phyloP scores from a whole-genome alignment of 2,329 filamentous ascomycete genomes.

The Gnomoniopsis smithogilvyi region DNA sequence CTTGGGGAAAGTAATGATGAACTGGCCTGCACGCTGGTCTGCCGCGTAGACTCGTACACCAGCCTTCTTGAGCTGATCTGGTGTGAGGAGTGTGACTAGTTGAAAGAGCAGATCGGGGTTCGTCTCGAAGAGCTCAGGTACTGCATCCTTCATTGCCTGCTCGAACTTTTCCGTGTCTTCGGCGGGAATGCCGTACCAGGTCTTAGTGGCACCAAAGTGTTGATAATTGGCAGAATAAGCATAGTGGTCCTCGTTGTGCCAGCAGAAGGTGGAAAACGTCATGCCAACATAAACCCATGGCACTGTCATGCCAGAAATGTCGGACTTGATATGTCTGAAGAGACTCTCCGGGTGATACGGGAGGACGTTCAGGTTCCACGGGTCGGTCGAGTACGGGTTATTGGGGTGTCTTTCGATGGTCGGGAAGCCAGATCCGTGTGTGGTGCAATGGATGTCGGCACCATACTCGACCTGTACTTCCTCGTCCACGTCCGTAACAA shows the following conservation, averaged over 20 bases:
- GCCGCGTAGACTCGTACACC: slow-evolving; percentile 90
- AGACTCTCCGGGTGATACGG: slow-evolving; percentile 88
- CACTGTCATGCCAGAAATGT: slow-evolving; percentile 98
- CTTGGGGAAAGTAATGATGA: slow-evolving; percentile 94
- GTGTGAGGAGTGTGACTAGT: slow-evolving; percentile 90
- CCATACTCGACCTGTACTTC: slow-evolving; percentile 98
- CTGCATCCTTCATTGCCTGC: slow-evolving; percentile 88
- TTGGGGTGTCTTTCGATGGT: slow-evolving; percentile 88
- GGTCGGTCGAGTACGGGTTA: slow-evolving; percentile 82
- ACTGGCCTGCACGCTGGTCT: slow-evolving; percentile 93
- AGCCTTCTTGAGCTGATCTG: slow-evolving; percentile 87
- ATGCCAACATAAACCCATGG: slow-evolving; percentile 99
- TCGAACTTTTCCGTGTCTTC: slow-evolving; percentile 95
- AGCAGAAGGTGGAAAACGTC: slow-evolving; percentile 99
- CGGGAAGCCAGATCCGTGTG: slow-evolving; percentile 94
- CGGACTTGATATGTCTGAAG: slow-evolving; percentile 95
- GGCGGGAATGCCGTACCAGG: slow-evolving; percentile 97
- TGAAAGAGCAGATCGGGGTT: slow-evolving; percentile 96
- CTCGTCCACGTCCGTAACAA: slow-evolving; percentile 91
- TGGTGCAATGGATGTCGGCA: slow-evolving; percentile 96
- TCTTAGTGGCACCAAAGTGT: slow-evolving; percentile 97
- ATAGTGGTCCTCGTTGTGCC: slow-evolving; percentile 99
- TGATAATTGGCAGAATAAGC: slow-evolving; percentile 98
- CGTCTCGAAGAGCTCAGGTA: slow-evolving; percentile 94
- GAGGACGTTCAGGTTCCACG: slow-evolving; percentile 93